Percentiles rank a stretch among this genome's conserved stretches.
Evolutionary conservation across 345 rosid genomes (phyloP).

Genomic region (Limnanthes douglasii): DNA sequence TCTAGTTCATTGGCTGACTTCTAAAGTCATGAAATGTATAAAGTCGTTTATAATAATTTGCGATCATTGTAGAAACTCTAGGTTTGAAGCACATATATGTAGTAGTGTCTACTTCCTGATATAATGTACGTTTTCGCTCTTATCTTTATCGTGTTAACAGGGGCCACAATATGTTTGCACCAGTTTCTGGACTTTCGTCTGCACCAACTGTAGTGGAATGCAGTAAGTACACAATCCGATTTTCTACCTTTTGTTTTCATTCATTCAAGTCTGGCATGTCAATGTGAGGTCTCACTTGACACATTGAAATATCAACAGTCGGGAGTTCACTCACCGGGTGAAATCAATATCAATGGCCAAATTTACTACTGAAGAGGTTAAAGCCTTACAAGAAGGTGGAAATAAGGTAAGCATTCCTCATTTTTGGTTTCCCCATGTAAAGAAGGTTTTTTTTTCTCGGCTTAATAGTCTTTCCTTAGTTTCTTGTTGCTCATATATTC

Average conservation of each 20-base stretch:
- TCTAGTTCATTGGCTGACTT: too few species aligned
- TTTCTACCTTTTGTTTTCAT: constrained; percentile 2
- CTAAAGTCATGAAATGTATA: too few species aligned
- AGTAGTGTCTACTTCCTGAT: too few species aligned
- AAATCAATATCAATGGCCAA: constrained; percentile 94
- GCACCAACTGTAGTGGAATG: constrained; percentile 95
- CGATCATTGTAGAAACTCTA: too few species aligned
- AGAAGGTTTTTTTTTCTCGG: constrained; percentile 2
- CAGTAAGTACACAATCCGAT: constrained; percentile 43
- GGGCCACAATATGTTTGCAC: constrained; percentile 98
- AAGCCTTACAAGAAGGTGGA: constrained; percentile 84
- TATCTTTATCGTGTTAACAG: constrained; percentile 18
- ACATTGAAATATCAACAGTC: constrained; percentile 26
- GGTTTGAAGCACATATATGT: too few species aligned
- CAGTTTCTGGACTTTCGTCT: constrained; percentile 89
- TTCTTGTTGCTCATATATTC: constrained; percentile 1
- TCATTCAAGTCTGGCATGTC: constrained; percentile 3
- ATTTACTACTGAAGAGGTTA: constrained; percentile 79
- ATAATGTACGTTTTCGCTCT: too few species aligned
- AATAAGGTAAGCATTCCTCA: constrained; percentile 44
- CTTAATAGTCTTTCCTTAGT: constrained; percentile 1
- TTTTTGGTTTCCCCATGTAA: background rate
- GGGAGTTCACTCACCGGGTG: constrained; percentile 93
- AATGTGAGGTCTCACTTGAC: too few species aligned
- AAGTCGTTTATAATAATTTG: too few species aligned